phyloP scores from a whole-genome alignment of 2,329 filamentous ascomycete genomes.

The Juglanconis sp. region DNA sequence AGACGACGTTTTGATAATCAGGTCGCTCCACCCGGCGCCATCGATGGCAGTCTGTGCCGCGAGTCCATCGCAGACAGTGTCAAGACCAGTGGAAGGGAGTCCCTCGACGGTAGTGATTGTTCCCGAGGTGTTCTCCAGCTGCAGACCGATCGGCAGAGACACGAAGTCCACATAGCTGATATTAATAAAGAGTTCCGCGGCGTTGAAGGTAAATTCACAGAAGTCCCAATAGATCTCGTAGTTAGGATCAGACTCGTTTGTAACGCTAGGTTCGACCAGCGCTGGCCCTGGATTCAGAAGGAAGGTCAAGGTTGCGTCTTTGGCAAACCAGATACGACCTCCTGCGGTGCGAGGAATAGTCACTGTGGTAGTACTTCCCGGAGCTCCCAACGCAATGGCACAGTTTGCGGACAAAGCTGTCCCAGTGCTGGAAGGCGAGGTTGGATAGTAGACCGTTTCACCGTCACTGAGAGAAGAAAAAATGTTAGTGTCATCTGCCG shows the following conservation, averaged over 20 bases:
- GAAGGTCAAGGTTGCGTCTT: conserved; percentile 61
- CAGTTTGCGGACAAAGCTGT: conserved; percentile 54
- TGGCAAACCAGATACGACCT: conserved; percentile 69
- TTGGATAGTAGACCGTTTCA: conserved; percentile 61
- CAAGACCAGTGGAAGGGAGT: conserved; percentile 44
- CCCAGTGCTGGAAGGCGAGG: conserved; percentile 50
- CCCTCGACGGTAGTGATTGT: conserved; percentile 45
- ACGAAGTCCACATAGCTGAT: conserved; percentile 78
- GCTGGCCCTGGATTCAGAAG: conserved; percentile 65
- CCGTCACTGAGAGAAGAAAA: conserved; percentile 47
- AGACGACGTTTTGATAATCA: conserved; percentile 40
- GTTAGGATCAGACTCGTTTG: conserved; percentile 62
- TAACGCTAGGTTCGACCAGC: conserved; percentile 71
- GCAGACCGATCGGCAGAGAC: conserved; percentile 58
- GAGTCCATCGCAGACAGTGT: conserved; percentile 43
- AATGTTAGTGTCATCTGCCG: neutral
- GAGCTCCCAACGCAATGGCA: conserved; percentile 60
- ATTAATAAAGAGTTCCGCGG: conserved; percentile 60
- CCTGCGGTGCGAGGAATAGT: conserved; percentile 69
- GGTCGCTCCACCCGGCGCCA: conserved; percentile 48
- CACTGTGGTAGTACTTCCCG: conserved; percentile 57
- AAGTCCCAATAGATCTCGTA: conserved; percentile 63
- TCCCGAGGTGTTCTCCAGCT: conserved; percentile 46
- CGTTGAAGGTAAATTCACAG: conserved; percentile 67
- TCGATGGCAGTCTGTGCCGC: conserved; percentile 42